These are phyloP conservation scores for Kappamyces sp. DNA, from an alignment of 192 early-diverging fungal genomes.

Conservation along the genomic window DNA sequence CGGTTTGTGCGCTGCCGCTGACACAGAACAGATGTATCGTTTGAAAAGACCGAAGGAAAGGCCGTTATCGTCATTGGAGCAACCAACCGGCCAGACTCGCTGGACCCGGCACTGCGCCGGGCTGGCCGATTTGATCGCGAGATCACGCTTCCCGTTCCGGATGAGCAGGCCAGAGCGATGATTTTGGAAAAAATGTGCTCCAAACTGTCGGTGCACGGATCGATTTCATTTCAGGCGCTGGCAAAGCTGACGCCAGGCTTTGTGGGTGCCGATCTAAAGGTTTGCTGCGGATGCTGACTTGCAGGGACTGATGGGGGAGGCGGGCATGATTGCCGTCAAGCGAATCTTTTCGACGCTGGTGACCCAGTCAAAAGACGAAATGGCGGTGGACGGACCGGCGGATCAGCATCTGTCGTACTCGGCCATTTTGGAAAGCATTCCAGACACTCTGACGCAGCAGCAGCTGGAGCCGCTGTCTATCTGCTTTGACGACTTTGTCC, in stretches of 20 bases:
- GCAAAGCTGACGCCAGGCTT: conserved; percentile 94
- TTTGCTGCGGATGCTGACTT: conserved; percentile 50
- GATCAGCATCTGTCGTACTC: conserved; percentile 24
- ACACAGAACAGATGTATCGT: conserved; percentile 61
- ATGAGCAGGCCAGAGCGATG: conserved; percentile 76
- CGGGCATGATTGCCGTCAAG: conserved; percentile 87
- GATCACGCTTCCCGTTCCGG: conserved; percentile 83
- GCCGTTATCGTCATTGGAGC: conserved; percentile 89
- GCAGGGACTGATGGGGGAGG: conserved; percentile 36
- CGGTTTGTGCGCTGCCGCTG: conserved; percentile 39
- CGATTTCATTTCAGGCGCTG: conserved; percentile 74
- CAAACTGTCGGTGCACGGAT: conserved; percentile 72
- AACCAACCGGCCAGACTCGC: conserved; percentile 81
- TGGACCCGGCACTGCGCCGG: conserved; percentile 74
- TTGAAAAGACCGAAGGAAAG: conserved; percentile 81
- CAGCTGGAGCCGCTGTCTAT: conserved; percentile 83
- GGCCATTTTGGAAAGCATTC: conserved; percentile 61
- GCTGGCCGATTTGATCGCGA: conserved; percentile 86
- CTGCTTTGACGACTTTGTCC: conserved; percentile 76
- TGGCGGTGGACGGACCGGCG: conserved; percentile 18
- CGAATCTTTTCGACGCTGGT: conserved; percentile 47
- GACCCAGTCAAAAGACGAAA: conserved; percentile 14
- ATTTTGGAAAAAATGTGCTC: conserved; percentile 73
- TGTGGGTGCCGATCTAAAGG: conserved; percentile 95
- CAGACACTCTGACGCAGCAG: conserved; percentile 66